These are phyloP conservation scores for Phyllosticta paracitricarpa DNA, from an alignment of 2,329 filamentous ascomycete species.

Conservation along the genomic window DNA sequence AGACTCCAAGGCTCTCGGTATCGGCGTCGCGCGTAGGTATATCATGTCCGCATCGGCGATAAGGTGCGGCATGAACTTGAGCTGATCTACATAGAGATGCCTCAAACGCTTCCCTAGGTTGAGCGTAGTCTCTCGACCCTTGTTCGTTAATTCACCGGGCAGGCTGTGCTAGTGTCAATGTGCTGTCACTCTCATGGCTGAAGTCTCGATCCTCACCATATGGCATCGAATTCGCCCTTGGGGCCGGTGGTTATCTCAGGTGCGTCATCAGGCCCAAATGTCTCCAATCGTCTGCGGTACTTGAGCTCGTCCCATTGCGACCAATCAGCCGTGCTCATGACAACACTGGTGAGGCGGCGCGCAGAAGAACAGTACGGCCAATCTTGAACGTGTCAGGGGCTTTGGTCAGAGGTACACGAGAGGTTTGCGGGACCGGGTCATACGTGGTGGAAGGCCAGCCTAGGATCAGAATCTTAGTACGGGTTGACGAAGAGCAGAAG, in stretches of 20 bases:
- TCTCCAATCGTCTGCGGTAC: conserved; percentile 68
- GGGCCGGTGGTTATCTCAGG: conserved; percentile 61
- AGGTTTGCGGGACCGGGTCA: conserved; percentile 1
- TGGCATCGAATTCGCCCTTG: conserved; percentile 58
- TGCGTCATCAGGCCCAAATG: conserved; percentile 56
- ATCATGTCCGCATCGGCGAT: conserved; percentile 35
- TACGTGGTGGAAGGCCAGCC: conserved; percentile 42
- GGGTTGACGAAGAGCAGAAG: neutral
- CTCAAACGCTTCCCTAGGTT: conserved; percentile 39
- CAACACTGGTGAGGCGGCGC: conserved; percentile 55
- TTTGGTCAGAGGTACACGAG: conserved; percentile 12
- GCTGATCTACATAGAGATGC: conserved; percentile 40
- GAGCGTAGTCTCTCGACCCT: conserved; percentile 39
- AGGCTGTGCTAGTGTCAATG: conserved; percentile 20
- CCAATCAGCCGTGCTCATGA: conserved; percentile 44
- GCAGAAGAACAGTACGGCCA: conserved; percentile 90
- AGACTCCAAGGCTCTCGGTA: conserved; percentile 41
- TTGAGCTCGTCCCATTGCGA: conserved; percentile 48
- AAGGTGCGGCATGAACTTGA: conserved; percentile 37
- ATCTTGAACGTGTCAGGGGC: conserved; percentile 31
- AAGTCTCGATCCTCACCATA: conserved; percentile 54
- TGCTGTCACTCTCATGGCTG: neutral
- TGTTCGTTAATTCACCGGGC: conserved; percentile 41
- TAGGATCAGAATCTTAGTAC: conserved; percentile 16
- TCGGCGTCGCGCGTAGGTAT: conserved; percentile 38